Base-by-base conservation (phyloP, 2,329 filamentous ascomycete species). In the Beauveria sp. region DNA sequence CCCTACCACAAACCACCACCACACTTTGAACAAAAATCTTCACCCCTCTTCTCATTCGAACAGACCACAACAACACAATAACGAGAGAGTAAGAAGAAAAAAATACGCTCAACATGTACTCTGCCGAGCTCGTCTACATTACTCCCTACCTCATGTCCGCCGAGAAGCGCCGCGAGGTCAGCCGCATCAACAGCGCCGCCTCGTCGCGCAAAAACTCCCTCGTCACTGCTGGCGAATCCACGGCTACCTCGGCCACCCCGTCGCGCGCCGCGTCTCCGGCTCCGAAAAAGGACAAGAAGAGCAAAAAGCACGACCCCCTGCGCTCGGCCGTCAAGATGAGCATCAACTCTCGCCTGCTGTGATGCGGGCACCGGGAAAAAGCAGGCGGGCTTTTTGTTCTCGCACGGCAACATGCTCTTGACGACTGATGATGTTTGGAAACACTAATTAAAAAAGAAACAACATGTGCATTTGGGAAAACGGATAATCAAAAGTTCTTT, bases 111-210 rank as follows among this genome's bases (percentile, higher is more conserved):
- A 48, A 42, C 45, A 63, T 63, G 62, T 61, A 52, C 57, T 56
- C 62, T 20, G 50, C 57, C 51, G 62, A 63, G 7, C 56, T 60
- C 52, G 57, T 57, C 57, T 63, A 56, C 57, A 57, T 63, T 46
- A 46, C 62, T 40, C 56, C 62, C 38, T 63, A 60, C 57, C 46
- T 58, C 53, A 62, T 58, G 61, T 38, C 53, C 38, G 57, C 56
- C 46, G 40, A 50, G 42, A 49, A 45, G 22, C 40, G 43, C 43
- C 58, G 58, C 40, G 58, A 53, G 40, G 45, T 53, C 49, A 55
- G 48, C n/a, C 42, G 42, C 40, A 48, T 52, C 62, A 55, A 53
- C 57, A 60, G 55, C 50, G 62, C 62, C 38, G 56, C 62, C 57
- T 49, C 31, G n/a, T 63, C 62, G 18, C 62, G 62, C 62, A 54